Base-by-base conservation (phyloP, 148 eudicot species). In the Cornus kousa region DNA sequence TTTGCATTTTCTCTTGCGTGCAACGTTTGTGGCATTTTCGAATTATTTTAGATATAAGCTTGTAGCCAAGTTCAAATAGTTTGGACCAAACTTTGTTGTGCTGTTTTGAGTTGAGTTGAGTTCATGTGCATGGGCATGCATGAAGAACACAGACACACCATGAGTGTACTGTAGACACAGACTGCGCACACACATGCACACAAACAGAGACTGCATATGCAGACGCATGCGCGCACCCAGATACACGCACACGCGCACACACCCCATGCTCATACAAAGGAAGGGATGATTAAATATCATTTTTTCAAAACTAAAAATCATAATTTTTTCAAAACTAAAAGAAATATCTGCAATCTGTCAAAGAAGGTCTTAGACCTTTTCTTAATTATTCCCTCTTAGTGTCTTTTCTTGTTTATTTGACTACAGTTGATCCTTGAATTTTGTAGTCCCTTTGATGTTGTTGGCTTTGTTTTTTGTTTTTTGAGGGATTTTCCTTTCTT, bases 381-480 rank as follows among this genome's bases (percentile, higher is more conserved):
- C 76, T 74, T 17, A 31, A 10, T 16, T 37, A 43, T 43, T 43
- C 10, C 48, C 43, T 4, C 28, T 4, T 39, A 39, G 48, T 17
- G 3, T 17, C 35, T 17, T 32, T 28, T 31, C n/a, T 24, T 7
- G 3, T 37, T 71, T 24, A 4, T 46, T 23, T 55, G 10, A 71
- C 60, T 71, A n/a, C 11, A 28, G 40, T 35, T 55, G 75, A 66
- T n/a, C 19, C 7, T 73, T 73, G 59, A 9, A 43, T 43, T 43
- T 71, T 48, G 10, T 4, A 48, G 60, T 17, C 28, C 62, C 5
- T 70, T 32, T 8, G 50, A n/a, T n/a, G 46, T 23, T 23, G 1
- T 55, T 77, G 35, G 19, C 33, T 78, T 71, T 24, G 6, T 14
- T 72, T 28, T 78, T 71, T 24, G 6, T 14, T 72, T 28, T 71